A percentile compares a stretch with the other conserved stretches of the same genome.
These are phyloP conservation scores for Melastoma candidum DNA, from an alignment of 441 rosid species.

Conservation along the genomic window DNA sequence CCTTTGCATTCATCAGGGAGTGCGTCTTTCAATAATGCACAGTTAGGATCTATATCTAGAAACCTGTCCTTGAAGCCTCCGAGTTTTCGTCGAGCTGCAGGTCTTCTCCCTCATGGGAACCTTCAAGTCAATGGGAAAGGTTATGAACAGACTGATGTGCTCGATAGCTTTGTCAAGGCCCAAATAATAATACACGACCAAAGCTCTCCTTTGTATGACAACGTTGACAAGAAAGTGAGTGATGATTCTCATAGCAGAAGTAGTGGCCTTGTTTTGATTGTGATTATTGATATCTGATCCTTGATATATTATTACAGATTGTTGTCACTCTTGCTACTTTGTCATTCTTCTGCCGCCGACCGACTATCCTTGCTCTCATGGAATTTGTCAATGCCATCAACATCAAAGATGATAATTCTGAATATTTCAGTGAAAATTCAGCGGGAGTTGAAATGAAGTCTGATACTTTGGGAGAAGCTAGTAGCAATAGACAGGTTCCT, in stretches of 20 bases:
- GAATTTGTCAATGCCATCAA: constrained; percentile 76
- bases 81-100: constrained; percentile 61
- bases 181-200: constrained; percentile 73
- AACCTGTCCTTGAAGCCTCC: constrained; percentile 45
- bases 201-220: constrained; percentile 59
- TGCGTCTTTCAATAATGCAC: constrained; percentile 22
- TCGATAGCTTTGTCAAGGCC: constrained; percentile 95
- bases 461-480: constrained; percentile 34
- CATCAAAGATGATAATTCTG: constrained; percentile 52
- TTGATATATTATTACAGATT: constrained; percentile 45
- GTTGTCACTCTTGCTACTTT: constrained; percentile 74
- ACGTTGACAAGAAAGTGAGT: constrained; percentile 72
- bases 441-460: constrained; percentile 32
- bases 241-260: constrained; percentile 11
- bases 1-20: constrained; percentile 19
- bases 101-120: constrained; percentile 65
- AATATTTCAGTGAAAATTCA: constrained; percentile 52
- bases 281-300: neutral
- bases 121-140: constrained; percentile 28
- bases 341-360: constrained; percentile 93
- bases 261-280: neutral
- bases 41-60: constrained; percentile 17
- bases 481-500: constrained; percentile 19
- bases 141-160: constrained; percentile 33
- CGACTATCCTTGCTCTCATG: constrained; percentile 90